A percentile compares a stretch with the other conserved stretches of the same genome.
Evolutionary conservation across 768 basidiomycete species (phyloP).

Genomic region (Suillus sp.): DNA sequence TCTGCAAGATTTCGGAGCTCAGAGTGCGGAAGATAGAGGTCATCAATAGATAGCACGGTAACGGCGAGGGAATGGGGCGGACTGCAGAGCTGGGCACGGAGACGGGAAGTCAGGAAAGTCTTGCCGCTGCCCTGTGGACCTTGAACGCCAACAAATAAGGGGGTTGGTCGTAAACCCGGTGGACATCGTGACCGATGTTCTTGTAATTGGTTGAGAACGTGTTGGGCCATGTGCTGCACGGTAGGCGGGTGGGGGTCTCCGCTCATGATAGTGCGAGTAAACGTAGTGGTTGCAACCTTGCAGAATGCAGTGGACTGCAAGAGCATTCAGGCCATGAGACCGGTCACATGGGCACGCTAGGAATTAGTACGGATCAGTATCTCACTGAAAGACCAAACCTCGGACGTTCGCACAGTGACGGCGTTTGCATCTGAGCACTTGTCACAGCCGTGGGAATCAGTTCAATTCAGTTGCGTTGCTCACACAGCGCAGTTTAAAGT

Average conservation of each 20-base stretch:
- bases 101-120: constrained; percentile 68
- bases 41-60: constrained; percentile 75
- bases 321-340: constrained; percentile 9
- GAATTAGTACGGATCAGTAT: background rate
- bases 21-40: constrained; percentile 81
- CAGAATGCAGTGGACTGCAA: background rate
- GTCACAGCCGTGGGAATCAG: background rate
- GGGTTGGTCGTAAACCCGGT: constrained; percentile 32
- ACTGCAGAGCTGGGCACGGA: constrained; percentile 46
- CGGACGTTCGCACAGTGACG: background rate
- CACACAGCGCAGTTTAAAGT: background rate
- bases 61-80: constrained; percentile 54
- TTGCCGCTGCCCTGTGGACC: constrained; percentile 97
- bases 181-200: constrained; percentile 29
- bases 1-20: constrained; percentile 57
- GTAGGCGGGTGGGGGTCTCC: constrained; percentile 30
- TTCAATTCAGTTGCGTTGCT: background rate
- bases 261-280: background rate
- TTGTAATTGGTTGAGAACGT: constrained; percentile 41
- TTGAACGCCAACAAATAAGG: constrained; percentile 86
- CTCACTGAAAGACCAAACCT: background rate
- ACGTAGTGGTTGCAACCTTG: background rate
- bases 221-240: constrained; percentile 40
- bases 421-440: background rate
- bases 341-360: constrained; percentile 6